These are phyloP conservation scores for Hordeum marinum DNA, from an alignment of 176 grass and related monocot species.

Conservation along the genomic window DNA sequence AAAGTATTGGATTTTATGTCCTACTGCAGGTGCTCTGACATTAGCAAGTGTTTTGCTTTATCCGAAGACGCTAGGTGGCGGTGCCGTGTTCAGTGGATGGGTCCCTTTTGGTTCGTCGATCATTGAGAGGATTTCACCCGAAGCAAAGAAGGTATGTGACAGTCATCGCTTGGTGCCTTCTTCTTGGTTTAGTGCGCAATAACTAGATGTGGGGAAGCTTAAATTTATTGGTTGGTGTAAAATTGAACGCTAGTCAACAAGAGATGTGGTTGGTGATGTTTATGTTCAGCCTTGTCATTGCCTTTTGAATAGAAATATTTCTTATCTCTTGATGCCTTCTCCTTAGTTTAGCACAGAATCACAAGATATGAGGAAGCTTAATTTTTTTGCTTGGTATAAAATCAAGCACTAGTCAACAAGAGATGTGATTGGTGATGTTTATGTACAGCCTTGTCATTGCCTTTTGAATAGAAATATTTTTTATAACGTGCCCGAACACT, in stretches of 20 bases:
- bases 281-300: background rate
- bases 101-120: conserved; percentile 77
- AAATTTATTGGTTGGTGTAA: background rate
- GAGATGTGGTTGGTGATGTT: background rate
- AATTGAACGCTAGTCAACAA: background rate
- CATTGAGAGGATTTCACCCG: conserved; percentile 53
- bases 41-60: conserved; percentile 87
- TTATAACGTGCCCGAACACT: background rate
- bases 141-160: conserved; percentile 66
- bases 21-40: conserved; percentile 57
- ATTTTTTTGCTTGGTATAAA: background rate
- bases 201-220: background rate
- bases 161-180: background rate
- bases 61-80: conserved; percentile 79
- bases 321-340: background rate
- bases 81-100: conserved; percentile 85
- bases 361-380: background rate
- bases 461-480: background rate
- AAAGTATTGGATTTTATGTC: background rate
- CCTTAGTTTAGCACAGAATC: background rate
- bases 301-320: background rate
- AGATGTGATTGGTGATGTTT: background rate
- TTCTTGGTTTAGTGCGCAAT: background rate
- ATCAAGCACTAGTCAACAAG: background rate
- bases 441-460: background rate